Percentiles rank a stretch among this genome's conserved stretches.
phyloP scores from a whole-genome alignment of 257 asterid genomes.

The Nicotiana knightiana region DNA sequence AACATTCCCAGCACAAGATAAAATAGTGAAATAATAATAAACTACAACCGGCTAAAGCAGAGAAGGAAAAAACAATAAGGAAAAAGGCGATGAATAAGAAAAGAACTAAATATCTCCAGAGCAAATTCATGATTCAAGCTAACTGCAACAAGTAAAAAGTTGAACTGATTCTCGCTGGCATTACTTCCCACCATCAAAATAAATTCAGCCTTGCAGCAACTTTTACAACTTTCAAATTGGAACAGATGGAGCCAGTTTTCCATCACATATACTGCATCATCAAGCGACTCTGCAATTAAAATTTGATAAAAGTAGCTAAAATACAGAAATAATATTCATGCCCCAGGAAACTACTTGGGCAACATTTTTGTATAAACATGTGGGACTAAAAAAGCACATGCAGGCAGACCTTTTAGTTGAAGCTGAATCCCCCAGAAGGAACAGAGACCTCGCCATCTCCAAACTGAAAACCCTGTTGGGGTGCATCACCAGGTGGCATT shows the following conservation, averaged over 20 bases:
- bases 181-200: background rate
- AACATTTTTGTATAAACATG: background rate
- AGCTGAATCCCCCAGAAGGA: constrained; percentile 61
- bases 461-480: constrained; percentile 53
- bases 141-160: constrained; percentile 2
- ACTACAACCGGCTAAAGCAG: background rate
- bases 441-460: constrained; percentile 47
- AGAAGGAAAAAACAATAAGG: background rate
- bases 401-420: constrained; percentile 31
- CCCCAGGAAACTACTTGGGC: background rate
- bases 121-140: background rate
- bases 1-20: background rate
- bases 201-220: background rate
- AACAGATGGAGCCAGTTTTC: background rate
- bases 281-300: background rate
- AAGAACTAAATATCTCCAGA: background rate
- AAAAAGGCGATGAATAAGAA: background rate
- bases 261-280: background rate
- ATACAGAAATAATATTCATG: background rate
- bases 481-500: constrained; percentile 42
- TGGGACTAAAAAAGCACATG: background rate
- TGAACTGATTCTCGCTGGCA: background rate
- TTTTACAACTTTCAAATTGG: background rate
- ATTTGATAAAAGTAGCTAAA: background rate
- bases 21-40: background rate